Conservation (phyloP, 176 grass and related monocot genomes). For the Hordeum marinum region DNA sequence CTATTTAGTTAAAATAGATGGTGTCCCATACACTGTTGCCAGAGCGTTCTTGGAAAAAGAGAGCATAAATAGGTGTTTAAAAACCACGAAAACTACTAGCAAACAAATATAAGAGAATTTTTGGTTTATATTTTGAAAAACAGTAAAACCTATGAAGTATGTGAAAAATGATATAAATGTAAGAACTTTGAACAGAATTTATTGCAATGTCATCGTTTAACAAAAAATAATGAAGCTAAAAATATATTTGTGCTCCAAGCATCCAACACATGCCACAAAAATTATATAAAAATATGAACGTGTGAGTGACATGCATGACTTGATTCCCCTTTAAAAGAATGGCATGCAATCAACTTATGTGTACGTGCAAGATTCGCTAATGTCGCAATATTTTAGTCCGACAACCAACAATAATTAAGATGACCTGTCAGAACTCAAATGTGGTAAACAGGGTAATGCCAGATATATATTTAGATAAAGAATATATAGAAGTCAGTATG, state of each 20-base stretch:
- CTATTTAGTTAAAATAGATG: not conserved
- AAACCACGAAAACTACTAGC: not conserved
- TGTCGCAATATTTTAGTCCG: no score
- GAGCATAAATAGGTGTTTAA: not conserved
- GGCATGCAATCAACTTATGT: not conserved
- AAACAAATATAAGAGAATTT: not conserved
- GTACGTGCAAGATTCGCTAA: no score
- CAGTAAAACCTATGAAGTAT: not conserved
- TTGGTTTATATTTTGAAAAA: not conserved
- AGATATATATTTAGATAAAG: no score
- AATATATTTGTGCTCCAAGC: not conserved
- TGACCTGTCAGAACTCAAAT: no score
- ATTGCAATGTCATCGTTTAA: not conserved
- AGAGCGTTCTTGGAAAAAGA: not conserved
- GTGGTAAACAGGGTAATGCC: no score
- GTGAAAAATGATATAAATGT: not conserved
- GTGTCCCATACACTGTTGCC: not conserved
- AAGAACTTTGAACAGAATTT: not conserved
- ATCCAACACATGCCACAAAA: not conserved
- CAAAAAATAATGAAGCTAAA: not conserved
- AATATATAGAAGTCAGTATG: no score
- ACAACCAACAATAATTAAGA: no score
- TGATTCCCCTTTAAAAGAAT: not conserved
- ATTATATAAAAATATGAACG: not conserved
- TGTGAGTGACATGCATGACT: not conserved